Evolutionary conservation across 192 early-diverging fungal genomes (phyloP).

Genomic region (Coemansia umbellata): DNA sequence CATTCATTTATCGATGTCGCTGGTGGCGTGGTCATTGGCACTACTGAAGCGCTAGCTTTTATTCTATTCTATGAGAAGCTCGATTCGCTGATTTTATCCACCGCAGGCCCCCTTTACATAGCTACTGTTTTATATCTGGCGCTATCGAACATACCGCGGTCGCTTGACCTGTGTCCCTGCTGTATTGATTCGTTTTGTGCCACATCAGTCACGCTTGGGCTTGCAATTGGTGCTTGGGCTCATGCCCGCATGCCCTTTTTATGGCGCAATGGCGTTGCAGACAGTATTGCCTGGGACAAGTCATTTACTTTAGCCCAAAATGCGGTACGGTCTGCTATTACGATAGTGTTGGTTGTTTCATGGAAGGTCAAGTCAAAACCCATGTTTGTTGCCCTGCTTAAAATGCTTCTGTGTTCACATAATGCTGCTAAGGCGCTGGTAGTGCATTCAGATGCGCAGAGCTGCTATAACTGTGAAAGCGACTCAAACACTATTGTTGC

Average conservation of each 20-base stretch:
- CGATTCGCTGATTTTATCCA: slow-evolving; percentile 31
- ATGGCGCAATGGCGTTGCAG: slow-evolving; percentile 17
- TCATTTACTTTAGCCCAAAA: slow-evolving; percentile 35
- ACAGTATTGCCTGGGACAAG: slow-evolving; percentile 40
- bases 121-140: slow-evolving; percentile 17
- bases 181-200: slow-evolving; percentile 48
- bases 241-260: slow-evolving; percentile 39
- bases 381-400: slow-evolving; percentile 11
- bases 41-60: slow-evolving; percentile 50
- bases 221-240: slow-evolving; percentile 36
- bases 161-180: slow-evolving; percentile 51
- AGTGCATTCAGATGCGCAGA: background rate
- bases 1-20: slow-evolving; percentile 76
- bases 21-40: slow-evolving; percentile 68
- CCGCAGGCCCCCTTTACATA: slow-evolving; percentile 39
- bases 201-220: slow-evolving; percentile 37
- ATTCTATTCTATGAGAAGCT: slow-evolving; percentile 19
- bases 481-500: background rate
- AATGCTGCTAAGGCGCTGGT: background rate
- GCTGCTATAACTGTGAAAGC: slow-evolving; percentile 2
- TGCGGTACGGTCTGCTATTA: slow-evolving; percentile 24
- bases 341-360: slow-evolving; percentile 23
- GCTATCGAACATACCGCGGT: slow-evolving; percentile 29
- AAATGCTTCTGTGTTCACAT: background rate
- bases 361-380: slow-evolving; percentile 50